Conservation (phyloP, 352 stramenopile species). For the Thalassiosira exigua region DNA sequence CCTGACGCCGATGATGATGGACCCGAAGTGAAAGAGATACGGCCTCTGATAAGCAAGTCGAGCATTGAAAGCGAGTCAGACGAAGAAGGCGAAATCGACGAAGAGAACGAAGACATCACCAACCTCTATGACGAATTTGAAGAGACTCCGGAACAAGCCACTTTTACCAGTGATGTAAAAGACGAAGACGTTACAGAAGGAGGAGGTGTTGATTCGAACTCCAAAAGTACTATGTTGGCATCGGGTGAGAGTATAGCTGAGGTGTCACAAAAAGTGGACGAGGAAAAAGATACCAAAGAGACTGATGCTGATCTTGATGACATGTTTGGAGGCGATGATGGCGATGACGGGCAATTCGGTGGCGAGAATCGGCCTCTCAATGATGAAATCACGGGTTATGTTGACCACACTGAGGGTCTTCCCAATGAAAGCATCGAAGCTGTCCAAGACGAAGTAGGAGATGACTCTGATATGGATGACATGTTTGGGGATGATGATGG, state of each 20-base stretch:
- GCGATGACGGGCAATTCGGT: not conserved
- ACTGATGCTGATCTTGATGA: not conserved
- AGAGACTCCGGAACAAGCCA: no score
- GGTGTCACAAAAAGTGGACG: no score
- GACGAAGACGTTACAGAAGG: no score
- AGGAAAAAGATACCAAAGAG: not conserved
- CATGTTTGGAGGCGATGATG: not conserved
- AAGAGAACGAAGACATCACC: slow-evolving; percentile 51
- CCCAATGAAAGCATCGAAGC: not conserved
- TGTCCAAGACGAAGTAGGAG: not conserved
- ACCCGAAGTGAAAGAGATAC: not conserved
- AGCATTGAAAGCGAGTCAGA: not conserved
- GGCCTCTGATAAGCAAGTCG: not conserved
- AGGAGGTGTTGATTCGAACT: no score
- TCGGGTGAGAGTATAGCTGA: no score
- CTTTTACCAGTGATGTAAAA: no score
- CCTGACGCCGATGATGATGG: not conserved
- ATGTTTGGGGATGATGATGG: slow-evolving; percentile 45
- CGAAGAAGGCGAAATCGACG: slow-evolving; percentile 56
- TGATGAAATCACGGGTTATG: slow-evolving; percentile 12
- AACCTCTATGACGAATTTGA: slow-evolving; percentile 56
- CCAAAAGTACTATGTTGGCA: no score
- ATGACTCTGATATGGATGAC: slow-evolving; percentile 33
- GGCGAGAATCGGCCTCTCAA: not conserved
- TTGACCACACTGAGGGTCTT: not conserved